Percentiles rank a stretch among this genome's conserved stretches.
Evolutionary conservation across 345 rosid genomes (phyloP).

Genomic region (Citrus sinensis): DVS_A1.0 CM039163.1:42242001-42242500

Average conservation of each 20-base stretch:
- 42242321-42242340: not conserved
- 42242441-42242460: not conserved
- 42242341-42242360: not conserved
- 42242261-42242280: not conserved
- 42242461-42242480: not conserved
- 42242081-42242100: constrained; percentile 80
- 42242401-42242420: not conserved
- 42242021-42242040: constrained; percentile 74
- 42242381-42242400: not conserved
- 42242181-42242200: too few species aligned
- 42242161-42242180: not conserved
- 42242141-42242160: not conserved
- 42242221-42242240: not conserved
- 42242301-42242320: not conserved
- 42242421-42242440: not conserved
- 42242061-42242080: constrained; percentile 60
- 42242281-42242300: not conserved
- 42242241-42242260: not conserved
- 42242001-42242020: constrained; percentile 91
- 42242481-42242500: not conserved
- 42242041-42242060: constrained; percentile 50
- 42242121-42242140: constrained; percentile 82
- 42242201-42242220: not conserved
- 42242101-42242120: constrained; percentile 84
- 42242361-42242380: not conserved